These are phyloP conservation scores for Stropharia rugosoannulata DNA, from an alignment of 768 basidiomycete genomes.

Conservation along the genomic window DNA sequence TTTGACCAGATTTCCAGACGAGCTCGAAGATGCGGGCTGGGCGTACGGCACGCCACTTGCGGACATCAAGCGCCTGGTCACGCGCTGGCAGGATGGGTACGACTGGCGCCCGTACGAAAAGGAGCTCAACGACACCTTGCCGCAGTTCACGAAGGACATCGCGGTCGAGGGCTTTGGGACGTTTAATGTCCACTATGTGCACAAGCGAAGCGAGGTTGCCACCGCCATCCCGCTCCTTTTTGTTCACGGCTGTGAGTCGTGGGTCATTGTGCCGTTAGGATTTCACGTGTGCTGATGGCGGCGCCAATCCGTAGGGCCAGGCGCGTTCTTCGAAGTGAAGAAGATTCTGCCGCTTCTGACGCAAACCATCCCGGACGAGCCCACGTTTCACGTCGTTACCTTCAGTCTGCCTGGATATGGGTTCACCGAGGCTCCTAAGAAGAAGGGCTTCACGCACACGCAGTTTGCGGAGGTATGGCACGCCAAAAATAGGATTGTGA, in stretches of 20 bases:
- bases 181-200: conserved; percentile 56
- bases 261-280: neutral
- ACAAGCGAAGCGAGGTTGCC: conserved; percentile 42
- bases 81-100: conserved; percentile 48
- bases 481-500: neutral
- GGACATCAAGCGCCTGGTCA: conserved; percentile 45
- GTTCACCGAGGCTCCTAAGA: conserved; percentile 56
- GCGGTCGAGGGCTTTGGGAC: conserved; percentile 44
- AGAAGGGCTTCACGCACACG: conserved; percentile 45
- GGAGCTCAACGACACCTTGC: conserved; percentile 45
- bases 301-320: conserved; percentile 49
- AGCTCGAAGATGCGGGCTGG: conserved; percentile 49
- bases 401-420: conserved; percentile 60
- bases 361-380: conserved; percentile 37
- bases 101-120: conserved; percentile 56
- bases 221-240: conserved; percentile 45
- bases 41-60: conserved; percentile 52
- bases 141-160: conserved; percentile 56
- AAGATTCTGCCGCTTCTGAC: conserved; percentile 58
- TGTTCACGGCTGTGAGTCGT: conserved; percentile 50
- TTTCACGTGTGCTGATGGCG: neutral
- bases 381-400: conserved; percentile 64
- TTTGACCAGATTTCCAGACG: conserved; percentile 52
- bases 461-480: conserved; percentile 41
- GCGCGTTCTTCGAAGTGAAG: conserved; percentile 53